Percentiles rank a stretch among this genome's conserved stretches.
Evolutionary conservation across 495 filamentous ascomycete genomes (phyloP).

Genomic region (Cercophora newfieldiana): DNA sequence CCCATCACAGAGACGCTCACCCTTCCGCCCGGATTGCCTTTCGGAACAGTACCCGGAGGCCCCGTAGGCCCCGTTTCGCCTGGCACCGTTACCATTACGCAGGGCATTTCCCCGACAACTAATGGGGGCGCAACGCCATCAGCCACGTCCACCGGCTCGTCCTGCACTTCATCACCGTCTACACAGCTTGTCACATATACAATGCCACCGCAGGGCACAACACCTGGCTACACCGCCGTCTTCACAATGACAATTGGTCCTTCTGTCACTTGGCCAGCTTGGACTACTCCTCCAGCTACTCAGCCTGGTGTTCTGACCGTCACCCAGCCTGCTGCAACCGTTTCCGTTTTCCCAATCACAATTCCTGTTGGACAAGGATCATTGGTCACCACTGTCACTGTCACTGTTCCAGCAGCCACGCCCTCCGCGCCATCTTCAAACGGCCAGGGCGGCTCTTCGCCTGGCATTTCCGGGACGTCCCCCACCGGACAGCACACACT

Average conservation of each 20-base stretch:
- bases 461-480: neutral
- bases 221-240: constrained; percentile 20
- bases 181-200: constrained; percentile 23
- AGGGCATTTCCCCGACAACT: neutral
- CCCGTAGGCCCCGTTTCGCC: neutral
- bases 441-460: neutral
- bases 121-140: neutral
- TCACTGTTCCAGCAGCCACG: constrained; percentile 13
- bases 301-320: constrained; percentile 1
- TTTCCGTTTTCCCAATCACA: constrained; percentile 7
- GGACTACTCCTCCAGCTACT: neutral
- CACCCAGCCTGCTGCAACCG: neutral
- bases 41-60: neutral
- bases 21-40: constrained; percentile 4
- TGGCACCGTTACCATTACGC: constrained; percentile 2
- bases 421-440: no score
- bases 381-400: constrained; percentile 9
- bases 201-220: constrained; percentile 15
- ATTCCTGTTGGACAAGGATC: neutral
- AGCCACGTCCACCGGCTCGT: neutral
- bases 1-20: constrained; percentile 23
- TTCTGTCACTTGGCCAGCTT: neutral
- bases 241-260: constrained; percentile 17
- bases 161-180: constrained; percentile 6
- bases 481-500: neutral